phyloP scores from a whole-genome alignment of 352 stramenopile species.

The Phytophthora sansomeana region DNA sequence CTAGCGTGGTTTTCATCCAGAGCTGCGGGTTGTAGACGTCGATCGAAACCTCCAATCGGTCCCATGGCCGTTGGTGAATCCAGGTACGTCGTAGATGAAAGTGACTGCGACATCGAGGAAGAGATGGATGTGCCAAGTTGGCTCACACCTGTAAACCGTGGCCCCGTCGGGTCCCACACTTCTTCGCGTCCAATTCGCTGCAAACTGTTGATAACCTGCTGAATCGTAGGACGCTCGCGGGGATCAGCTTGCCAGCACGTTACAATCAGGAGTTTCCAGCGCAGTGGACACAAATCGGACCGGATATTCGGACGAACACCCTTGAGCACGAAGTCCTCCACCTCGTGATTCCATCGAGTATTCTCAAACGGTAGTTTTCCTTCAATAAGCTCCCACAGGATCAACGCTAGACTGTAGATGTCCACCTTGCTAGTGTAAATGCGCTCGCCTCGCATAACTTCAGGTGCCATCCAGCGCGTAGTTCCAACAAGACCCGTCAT shows the following conservation, averaged over 20 bases:
- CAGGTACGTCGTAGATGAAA: slow-evolving; percentile 53
- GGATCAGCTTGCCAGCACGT: slow-evolving; percentile 90
- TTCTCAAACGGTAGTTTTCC: slow-evolving; percentile 84
- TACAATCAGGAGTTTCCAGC: slow-evolving; percentile 81
- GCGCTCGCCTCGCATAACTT: slow-evolving; percentile 88
- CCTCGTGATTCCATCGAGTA: slow-evolving; percentile 88
- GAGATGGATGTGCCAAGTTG: slow-evolving; percentile 58
- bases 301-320: slow-evolving; percentile 73
- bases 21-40: slow-evolving; percentile 32
- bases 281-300: slow-evolving; percentile 72
- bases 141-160: slow-evolving; percentile 66
- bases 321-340: slow-evolving; percentile 83
- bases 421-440: slow-evolving; percentile 91
- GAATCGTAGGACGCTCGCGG: slow-evolving; percentile 81
- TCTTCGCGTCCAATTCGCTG: slow-evolving; percentile 85
- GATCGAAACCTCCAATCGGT: slow-evolving; percentile 37
- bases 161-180: slow-evolving; percentile 67
- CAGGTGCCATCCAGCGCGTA: slow-evolving; percentile 90
- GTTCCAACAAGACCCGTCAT: slow-evolving; percentile 91
- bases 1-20: slow-evolving; percentile 59
- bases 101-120: slow-evolving; percentile 50
- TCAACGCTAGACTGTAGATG: slow-evolving; percentile 90
- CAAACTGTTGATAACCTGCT: slow-evolving; percentile 85
- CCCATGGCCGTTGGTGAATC: slow-evolving; percentile 52
- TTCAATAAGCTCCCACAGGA: slow-evolving; percentile 90